Percentiles rank a stretch among this genome's conserved stretches.
phyloP scores from a whole-genome alignment of 2,329 filamentous ascomycete genomes.

The Biscogniauxia marginata region DNA sequence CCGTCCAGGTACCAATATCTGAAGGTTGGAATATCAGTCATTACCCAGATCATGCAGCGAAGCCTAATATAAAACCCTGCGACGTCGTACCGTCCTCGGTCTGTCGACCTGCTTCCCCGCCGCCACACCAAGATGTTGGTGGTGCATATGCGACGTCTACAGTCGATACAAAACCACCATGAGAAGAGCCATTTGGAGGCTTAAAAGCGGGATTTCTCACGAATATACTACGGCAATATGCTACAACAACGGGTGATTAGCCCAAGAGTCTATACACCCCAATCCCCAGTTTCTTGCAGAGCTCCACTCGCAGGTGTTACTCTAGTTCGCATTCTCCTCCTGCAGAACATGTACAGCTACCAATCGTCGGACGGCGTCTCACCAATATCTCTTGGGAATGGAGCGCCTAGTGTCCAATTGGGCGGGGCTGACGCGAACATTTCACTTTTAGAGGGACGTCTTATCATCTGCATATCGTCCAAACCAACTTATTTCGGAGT shows the following conservation, averaged over 20 bases:
- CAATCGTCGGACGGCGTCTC: not conserved
- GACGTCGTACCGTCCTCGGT: not conserved
- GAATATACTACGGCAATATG: not conserved
- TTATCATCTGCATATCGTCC: slow-evolving; percentile 5
- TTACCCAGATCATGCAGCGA: not conserved
- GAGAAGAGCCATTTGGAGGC: not conserved
- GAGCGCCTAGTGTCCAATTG: not conserved
- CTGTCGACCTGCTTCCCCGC: not conserved
- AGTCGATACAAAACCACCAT: not conserved
- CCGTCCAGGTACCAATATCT: not conserved
- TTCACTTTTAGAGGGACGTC: not conserved
- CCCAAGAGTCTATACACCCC: not conserved
- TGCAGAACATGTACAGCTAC: slow-evolving; percentile 2
- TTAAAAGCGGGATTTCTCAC: not conserved
- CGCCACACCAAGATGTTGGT: not conserved
- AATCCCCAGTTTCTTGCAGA: slow-evolving; percentile 13
- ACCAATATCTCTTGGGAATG: not conserved
- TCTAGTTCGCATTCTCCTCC: slow-evolving; percentile 5
- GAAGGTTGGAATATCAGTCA: not conserved
- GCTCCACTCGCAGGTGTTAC: slow-evolving; percentile 3
- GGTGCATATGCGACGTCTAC: not conserved
- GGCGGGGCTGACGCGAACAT: not conserved
- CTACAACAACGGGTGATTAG: too few species aligned
- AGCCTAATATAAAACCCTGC: not conserved
- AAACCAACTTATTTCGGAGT: slow-evolving; percentile 13